Evolutionary conservation across 768 basidiomycete species (phyloP), one percentile per base, ranked within the genome.

Genomic region (Auricularia heimuer): DNA sequence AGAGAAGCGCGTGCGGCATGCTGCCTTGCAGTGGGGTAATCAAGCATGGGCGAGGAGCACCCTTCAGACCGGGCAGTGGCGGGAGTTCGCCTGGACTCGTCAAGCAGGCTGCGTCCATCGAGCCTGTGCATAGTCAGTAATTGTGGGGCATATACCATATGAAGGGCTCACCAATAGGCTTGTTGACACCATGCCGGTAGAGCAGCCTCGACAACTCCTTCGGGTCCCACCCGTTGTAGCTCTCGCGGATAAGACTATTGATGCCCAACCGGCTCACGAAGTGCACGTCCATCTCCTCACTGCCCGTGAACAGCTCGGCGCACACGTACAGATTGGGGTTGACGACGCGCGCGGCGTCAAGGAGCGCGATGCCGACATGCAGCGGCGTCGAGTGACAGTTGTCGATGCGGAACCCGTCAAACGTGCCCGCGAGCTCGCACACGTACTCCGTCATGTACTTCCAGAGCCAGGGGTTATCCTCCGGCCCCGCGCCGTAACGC

Each of bases 321-420:
- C 92, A 94, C 39, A 99, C 85, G 71, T 98, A 98, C n/a, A 99
- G 80, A 70, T 98, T 82, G 1, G 94, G 95, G 68, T 93, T 93
- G 62, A 86, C 85, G 24, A 86, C 86, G 37, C 97, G 84, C 4
- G 95, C 95, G 18, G 87, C 86, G 72, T 99, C 97, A 42, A 99
- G 86, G 79, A 99, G 87, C 56, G 81, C 80, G n/a, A 88, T 88
- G n/a, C 97, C 97, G n/a, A 98, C 94, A 68, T 92, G 86, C 39
- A 98, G 77, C 14, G 97, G 97, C 0, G 97, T 99, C 3, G 96
- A 98, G 76, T 99, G 96, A 67, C 94, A 97, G 73, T 99, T 99
- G 77, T 99, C 97, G 70, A 99, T 89, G 35, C 97, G 85, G 83
- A 99, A 99, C 10, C 97, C 97, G 66, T 98, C 90, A 72, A 98